phyloP scores from a whole-genome alignment of 371 early-diverging fungal genomes.

The Fennellomyces sp. region DNA sequence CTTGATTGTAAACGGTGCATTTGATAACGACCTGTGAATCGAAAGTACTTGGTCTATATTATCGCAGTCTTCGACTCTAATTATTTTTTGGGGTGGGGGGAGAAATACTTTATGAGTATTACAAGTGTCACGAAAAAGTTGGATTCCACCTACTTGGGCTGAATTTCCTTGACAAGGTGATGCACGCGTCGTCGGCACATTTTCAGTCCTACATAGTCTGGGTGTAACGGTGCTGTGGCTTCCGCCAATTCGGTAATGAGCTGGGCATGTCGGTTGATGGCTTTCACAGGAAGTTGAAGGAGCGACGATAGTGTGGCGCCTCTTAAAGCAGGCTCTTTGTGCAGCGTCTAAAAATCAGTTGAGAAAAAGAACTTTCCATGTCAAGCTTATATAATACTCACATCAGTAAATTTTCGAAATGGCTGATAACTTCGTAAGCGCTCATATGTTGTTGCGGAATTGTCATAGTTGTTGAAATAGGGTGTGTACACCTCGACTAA shows the following conservation, averaged over 20 bases:
- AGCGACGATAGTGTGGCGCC: constrained; percentile 34
- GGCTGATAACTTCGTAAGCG: constrained; percentile 39
- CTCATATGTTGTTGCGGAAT: constrained; percentile 43
- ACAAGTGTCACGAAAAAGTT: background rate
- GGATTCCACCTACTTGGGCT: constrained; percentile 25
- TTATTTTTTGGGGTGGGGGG: too few species aligned
- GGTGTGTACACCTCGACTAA: constrained; percentile 27
- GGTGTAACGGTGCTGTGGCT: constrained; percentile 35
- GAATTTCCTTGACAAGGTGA: constrained; percentile 24
- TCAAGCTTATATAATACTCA: constrained; percentile 9
- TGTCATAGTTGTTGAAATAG: constrained; percentile 42
- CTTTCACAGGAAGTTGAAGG: constrained; percentile 39
- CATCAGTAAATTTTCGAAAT: constrained; percentile 50
- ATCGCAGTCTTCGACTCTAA: constrained; percentile 35
- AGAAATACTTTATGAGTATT: background rate
- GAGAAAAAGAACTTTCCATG: too few species aligned
- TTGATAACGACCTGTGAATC: constrained; percentile 36
- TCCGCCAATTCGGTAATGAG: constrained; percentile 32
- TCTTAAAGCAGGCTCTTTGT: constrained; percentile 24
- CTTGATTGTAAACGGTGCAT: constrained; percentile 38
- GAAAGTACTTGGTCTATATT: constrained; percentile 44
- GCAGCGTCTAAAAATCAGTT: constrained; percentile 12
- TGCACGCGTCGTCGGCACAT: constrained; percentile 29
- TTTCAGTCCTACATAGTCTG: constrained; percentile 37
- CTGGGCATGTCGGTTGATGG: constrained; percentile 38